Base-by-base conservation (phyloP, 495 filamentous ascomycete genomes). In the Hypomontagnella monticulosa region DNA sequence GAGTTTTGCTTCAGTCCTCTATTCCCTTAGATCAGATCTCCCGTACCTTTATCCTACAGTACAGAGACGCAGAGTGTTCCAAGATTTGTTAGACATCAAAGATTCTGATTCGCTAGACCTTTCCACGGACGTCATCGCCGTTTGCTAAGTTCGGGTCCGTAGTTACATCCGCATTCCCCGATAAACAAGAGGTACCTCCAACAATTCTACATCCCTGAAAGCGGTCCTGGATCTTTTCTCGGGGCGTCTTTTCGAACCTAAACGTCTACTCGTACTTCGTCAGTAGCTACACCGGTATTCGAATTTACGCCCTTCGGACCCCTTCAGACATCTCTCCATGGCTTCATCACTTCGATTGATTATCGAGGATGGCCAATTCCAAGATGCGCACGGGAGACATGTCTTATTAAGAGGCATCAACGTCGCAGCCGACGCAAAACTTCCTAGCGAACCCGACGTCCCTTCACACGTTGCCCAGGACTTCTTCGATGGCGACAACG, bases 401-500 rank as follows among this genome's bases (percentile, higher is more conserved):
- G 78, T 88, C 46, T 79, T 84, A 4, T 77, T 88, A 37, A 79
- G 85, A 50, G 87, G 87, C 54, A 88, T 89, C 75, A 89, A 89
- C 58, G 81, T 88, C 58, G 86, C 85, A 7, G 86, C 81, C 54
- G 87, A 88, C 73, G 79, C 85, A 40, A 89, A 89, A 70, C 83
- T 80, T 46, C 94, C 94, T 12, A 90, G 85, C 64, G 77, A 79
- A 11, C 94, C 94, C 12, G 82, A 96, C 62, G 80, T 90, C 19
- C 93, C 93, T 1, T 96, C 95, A 4, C 89, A 95, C 74, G 78
- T 91, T 16, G 64, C 81, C 11, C 85, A 93, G 16, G 78, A 88
- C 57, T 99, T 99, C 81, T 97, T 94, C 71, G 91, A 98, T 37
- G 95, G 88, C 57, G 96, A 99, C 75, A 85, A 87, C 71, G 90